Percentiles rank a stretch among this genome's conserved stretches.
Evolutionary conservation across 441 rosid species (phyloP).

Genomic region (Kokia cookei): DNA sequence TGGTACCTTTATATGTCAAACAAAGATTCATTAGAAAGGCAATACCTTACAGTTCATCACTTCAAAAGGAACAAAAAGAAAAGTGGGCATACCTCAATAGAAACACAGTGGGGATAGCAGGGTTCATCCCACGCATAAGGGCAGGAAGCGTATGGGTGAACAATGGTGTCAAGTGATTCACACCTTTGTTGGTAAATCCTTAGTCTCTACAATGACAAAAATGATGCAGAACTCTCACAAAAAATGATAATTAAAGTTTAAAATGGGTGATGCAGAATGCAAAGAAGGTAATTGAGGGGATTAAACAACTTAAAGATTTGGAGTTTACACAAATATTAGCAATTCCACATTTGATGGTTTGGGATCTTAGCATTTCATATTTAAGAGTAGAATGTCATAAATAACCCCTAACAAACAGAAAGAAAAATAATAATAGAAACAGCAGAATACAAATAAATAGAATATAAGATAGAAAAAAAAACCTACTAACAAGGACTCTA

Average conservation of each 20-base stretch:
- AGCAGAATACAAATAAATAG: neutral
- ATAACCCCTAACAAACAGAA: neutral
- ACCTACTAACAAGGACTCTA: neutral
- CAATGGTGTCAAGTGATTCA: slow-evolving; percentile 78
- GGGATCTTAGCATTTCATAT: neutral
- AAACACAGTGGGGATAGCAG: slow-evolving; percentile 81
- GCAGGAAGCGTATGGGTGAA: slow-evolving; percentile 76
- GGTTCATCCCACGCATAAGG: slow-evolving; percentile 99
- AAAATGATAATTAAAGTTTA: neutral
- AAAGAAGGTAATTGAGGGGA: slow-evolving; percentile 3
- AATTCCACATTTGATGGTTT: neutral
- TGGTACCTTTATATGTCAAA: slow-evolving; percentile 55
- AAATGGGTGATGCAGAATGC: neutral
- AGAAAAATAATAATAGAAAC: neutral
- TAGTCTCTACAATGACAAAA: slow-evolving; percentile 46
- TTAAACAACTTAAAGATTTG: neutral
- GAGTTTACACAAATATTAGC: neutral
- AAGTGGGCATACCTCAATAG: slow-evolving; percentile 61
- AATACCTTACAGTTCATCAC: slow-evolving; percentile 3
- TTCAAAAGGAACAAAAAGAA: neutral
- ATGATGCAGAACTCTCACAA: neutral
- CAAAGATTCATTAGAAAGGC: slow-evolving; percentile 10
- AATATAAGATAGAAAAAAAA: neutral
- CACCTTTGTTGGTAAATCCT: slow-evolving; percentile 88
- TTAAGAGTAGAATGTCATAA: neutral